Base-by-base conservation (phyloP, 139 green algal species). In the Chlamydomonas sp. region DNA sequence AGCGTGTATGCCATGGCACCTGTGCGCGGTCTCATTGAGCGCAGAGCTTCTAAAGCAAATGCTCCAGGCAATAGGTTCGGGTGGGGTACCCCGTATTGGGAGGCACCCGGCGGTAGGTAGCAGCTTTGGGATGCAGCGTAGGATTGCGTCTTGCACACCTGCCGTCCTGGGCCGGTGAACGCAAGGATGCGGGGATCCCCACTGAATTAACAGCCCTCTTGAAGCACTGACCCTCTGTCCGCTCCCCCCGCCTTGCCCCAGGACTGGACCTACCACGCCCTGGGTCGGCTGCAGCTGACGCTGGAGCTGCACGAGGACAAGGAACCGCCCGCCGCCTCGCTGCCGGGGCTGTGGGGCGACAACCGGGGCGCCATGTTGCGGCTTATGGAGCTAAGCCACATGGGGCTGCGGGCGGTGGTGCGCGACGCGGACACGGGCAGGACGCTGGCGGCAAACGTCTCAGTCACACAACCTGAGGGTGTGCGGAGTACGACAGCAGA, bases 291-390 rank as follows among this genome's bases (percentile, higher is more conserved):
- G 60, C 79, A 89, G 49, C 57, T 87, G 14, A 91, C 88, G 6
- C 78, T 91, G 31, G 88, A 91, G 88, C 83, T 91, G 63, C 83
- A 91, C 63, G 18, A 31, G 1, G 57, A n/a, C 20, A 91, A 89
- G 78, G 73, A 80, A 31, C 83, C 58, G 86, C 79, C 67, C 4
- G 62, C 83, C 2, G 7, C 15, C n/a, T 20, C 20, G 14, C 83
- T 87, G 83, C 72, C 73, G 0, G 76, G 2, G 5, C 73, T 87
- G 83, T 87, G 83, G 83, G 73, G 66, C 17, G 49, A 62, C 62
- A 80, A 87, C 73, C 18, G 5, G 4, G 2, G 3, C 61, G 15
- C 83, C 63, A 76, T 87, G 61, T 17, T 80, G 77, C 57, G 77
- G 17, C 64, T 80, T 80, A 20, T 20, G 4, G 79, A 90, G 69